Evolutionary conservation across 257 asterid genomes (phyloP), one percentile per base, ranked within the genome.

Genomic region (Solanum habrochaites): DNA sequence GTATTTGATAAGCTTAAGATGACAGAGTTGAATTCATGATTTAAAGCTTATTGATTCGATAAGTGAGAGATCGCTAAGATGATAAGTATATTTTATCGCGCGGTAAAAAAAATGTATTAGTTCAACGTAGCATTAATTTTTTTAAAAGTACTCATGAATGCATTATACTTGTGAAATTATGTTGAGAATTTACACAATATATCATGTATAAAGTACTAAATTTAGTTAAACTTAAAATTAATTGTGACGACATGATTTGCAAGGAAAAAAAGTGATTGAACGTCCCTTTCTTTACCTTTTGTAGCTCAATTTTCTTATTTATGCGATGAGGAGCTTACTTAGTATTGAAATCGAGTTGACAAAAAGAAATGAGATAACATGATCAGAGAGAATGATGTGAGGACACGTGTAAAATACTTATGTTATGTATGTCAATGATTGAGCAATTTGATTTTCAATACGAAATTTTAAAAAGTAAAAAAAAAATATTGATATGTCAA

Each of bases 11-110:
- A 39, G 9, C 0, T 37, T 37, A 37, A 37, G 39, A 37, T 1
- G 7, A 37, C 2, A 5, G 5, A 23, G 2, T 10, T 7, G 23
- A 69, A 27, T 67, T 67, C 20, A 67, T 2, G 14, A 27, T 27
- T 67, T 0, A 27, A 67, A 67, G 0, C 15, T 64, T 4, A 60
- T 56, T 23, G 2, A 27, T 52, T 52, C 0, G 60, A 52, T 16
- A 52, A 16, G 4, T 9, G 2, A 1, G 70, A 0, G 2, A 0
- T 25, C 25, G 35, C 2, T 5, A 0, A 64, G 1, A 64, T 5
- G 9, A 13, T 25, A 5, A 64, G 4, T 2, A 25, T 0, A 0
- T 0, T 66, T 5, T 7, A 66, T 12, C 21, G 0, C 1, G 5
- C 2, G 10, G 21, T 0, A 14, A 27, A 27, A 27, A 66, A 67